phyloP scores from a whole-genome alignment of 768 basidiomycete species.

The Grammothele lineata region DNA sequence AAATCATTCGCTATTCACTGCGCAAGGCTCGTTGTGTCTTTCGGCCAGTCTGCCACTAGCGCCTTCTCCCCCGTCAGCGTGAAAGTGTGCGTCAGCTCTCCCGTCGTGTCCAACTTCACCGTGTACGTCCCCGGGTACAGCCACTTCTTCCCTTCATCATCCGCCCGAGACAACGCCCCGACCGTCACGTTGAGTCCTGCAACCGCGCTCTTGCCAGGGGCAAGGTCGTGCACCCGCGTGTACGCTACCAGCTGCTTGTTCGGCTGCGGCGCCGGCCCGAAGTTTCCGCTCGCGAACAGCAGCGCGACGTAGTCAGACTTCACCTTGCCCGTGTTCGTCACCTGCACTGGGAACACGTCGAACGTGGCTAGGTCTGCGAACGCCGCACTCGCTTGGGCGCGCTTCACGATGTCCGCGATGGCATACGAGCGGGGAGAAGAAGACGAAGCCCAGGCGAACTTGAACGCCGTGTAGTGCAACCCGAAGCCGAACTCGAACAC shows the following conservation, averaged over 20 bases:
- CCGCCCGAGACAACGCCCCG: conserved; percentile 46
- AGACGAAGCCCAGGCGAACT: conserved; percentile 31
- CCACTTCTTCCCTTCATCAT: conserved; percentile 41
- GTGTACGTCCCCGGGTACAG: conserved; percentile 43
- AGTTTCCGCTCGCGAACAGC: conserved; percentile 44
- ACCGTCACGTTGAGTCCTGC: conserved; percentile 41
- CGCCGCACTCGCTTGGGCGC: conserved; percentile 16
- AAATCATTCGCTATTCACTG: too few species aligned
- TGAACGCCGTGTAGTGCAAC: conserved; percentile 51
- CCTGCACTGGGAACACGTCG: conserved; percentile 43
- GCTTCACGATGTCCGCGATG: conserved; percentile 36
- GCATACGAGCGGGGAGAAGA: conserved; percentile 33
- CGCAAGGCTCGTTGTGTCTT: too few species aligned
- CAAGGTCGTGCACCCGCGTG: conserved; percentile 35
- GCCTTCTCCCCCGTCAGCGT: conserved; percentile 37
- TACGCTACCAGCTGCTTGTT: conserved; percentile 51
- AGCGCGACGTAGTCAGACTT: conserved; percentile 54
- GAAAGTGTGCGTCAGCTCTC: conserved; percentile 37
- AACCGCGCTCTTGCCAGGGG: conserved; percentile 24
- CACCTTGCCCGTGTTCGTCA: conserved; percentile 45
- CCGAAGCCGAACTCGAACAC: conserved; percentile 52
- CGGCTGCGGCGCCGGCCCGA: conserved; percentile 47
- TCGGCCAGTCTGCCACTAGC: conserved; percentile 39
- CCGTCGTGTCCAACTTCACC: conserved; percentile 38
- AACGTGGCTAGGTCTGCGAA: conserved; percentile 41